Evolutionary conservation across 140 eudicot species (phyloP), one percentile per base, ranked within the genome.

Genomic region (Stevia rebaudiana): DNA sequence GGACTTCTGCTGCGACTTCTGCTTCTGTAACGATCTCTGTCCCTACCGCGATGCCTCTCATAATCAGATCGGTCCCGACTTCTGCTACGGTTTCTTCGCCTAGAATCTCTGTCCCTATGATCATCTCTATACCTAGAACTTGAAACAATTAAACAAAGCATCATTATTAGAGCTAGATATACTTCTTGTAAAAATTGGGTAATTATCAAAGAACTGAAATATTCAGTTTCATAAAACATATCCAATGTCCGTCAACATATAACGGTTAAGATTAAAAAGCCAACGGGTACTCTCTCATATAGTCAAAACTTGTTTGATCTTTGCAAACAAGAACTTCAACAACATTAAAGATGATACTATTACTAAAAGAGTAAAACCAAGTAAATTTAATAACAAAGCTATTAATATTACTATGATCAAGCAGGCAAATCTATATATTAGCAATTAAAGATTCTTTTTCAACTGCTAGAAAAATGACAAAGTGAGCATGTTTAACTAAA

Each of bases 1-100:
- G 71, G 75, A 42, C 75, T 68, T 54, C 51, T 60, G 64, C 65
- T 75, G 28, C 57, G 79, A 25, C 75, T 79, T 64, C 87, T 74
- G 74, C 89, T 89, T 11, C 84, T 68, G 50, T 59, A 78, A 22
- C 75, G 87, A 67, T 81, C 86, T 69, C 83, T 76, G 16, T 81
- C 88, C 67, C 80, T 76, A 25, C 88, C 85, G 15, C 83, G 84
- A 64, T 55, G 63, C 72, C 87, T 86, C 67, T 79, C 78, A 71
- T 78, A 52, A 63, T 80, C 74, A 71, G 21, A 80, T 28, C 80
- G 28, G 36, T 41, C 76, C 63, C 86, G 62, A 60, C 97, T 89
- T 77, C 94, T 82, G 67, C 89, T 83, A 41, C 86, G 92, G 65
- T 90, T 81, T 69, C 95, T 81, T 79, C 87, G 74, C 77, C 85